A percentile compares a stretch with the other conserved stretches of the same genome.
These are phyloP conservation scores for Cytospora mali DNA, from an alignment of 2,329 filamentous ascomycete genomes.

Conservation along the genomic window DNA sequence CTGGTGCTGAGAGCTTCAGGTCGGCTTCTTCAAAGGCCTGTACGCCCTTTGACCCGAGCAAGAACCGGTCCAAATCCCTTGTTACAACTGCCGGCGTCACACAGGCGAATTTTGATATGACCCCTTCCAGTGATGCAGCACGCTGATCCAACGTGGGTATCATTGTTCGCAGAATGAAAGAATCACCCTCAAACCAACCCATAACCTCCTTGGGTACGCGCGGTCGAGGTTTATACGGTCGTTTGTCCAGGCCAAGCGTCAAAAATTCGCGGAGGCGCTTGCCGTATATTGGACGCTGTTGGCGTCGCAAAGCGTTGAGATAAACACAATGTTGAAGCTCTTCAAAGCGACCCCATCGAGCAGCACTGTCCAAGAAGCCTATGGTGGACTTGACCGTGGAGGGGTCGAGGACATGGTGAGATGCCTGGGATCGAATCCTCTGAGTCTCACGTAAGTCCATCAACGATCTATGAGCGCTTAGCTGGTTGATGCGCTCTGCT, in stretches of 20 bases:
- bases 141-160: conserved; percentile 76
- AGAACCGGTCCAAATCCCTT: conserved; percentile 69
- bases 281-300: conserved; percentile 81
- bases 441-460: conserved; percentile 74
- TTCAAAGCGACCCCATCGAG: conserved; percentile 70
- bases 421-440: conserved; percentile 60
- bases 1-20: conserved; percentile 59
- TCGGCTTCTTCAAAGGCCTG: conserved; percentile 60
- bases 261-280: conserved; percentile 75
- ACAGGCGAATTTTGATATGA: conserved; percentile 86
- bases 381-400: conserved; percentile 71
- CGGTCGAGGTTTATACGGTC: conserved; percentile 63
- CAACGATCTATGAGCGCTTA: conserved; percentile 71
- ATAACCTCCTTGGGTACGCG: conserved; percentile 64
- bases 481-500: conserved; percentile 60
- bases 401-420: conserved; percentile 60
- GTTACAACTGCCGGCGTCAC: conserved; percentile 88
- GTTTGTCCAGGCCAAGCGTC: conserved; percentile 62
- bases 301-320: conserved; percentile 77
- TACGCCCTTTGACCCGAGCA: conserved; percentile 64
- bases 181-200: conserved; percentile 75
- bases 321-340: conserved; percentile 81
- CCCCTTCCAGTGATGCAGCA: conserved; percentile 70
- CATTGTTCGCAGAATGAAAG: conserved; percentile 64
- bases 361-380: conserved; percentile 70